Evolutionary conservation across 2,329 filamentous ascomycete species (phyloP).

Genomic region (Colletotrichum gigasporum): DNA sequence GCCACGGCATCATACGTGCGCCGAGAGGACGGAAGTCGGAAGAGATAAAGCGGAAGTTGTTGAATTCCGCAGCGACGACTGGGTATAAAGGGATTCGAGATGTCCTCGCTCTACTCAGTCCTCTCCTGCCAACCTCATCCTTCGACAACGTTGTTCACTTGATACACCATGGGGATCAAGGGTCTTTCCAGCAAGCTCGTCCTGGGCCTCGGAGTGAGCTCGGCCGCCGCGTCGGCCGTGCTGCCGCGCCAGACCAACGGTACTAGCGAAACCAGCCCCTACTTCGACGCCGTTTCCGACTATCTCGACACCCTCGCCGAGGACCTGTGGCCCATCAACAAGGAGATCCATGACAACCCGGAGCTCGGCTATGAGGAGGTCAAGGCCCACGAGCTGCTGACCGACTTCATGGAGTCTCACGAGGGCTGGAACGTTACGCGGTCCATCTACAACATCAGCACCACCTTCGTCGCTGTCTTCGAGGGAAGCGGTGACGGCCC

Average conservation of each 20-base stretch:
- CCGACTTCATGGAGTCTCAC: slow-evolving; percentile 45
- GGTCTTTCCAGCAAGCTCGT: neutral
- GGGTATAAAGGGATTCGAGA: neutral
- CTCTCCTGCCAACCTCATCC: neutral
- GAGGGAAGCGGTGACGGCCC: slow-evolving; percentile 47
- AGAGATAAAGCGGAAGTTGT: neutral
- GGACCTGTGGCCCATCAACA: slow-evolving; percentile 47
- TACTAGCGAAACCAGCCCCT: neutral
- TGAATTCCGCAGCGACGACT: neutral
- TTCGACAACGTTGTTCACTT: neutral
- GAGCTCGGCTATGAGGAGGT: slow-evolving; percentile 54
- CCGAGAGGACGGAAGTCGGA: neutral
- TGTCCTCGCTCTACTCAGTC: neutral
- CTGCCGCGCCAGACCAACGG: slow-evolving; percentile 9
- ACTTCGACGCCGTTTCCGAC: slow-evolving; percentile 28
- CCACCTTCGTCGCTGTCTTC: slow-evolving; percentile 53
- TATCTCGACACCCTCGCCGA: slow-evolving; percentile 32
- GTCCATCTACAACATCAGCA: slow-evolving; percentile 51
- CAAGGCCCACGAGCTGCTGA: slow-evolving; percentile 52
- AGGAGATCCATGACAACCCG: slow-evolving; percentile 54
- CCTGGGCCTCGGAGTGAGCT: neutral
- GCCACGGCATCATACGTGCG: neutral
- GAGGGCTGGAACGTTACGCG: slow-evolving; percentile 50
- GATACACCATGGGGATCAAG: neutral
- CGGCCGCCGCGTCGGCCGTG: neutral